Conservation (phyloP, 176 grass and related monocot genomes). For the Pontederia paniculata region DNA sequence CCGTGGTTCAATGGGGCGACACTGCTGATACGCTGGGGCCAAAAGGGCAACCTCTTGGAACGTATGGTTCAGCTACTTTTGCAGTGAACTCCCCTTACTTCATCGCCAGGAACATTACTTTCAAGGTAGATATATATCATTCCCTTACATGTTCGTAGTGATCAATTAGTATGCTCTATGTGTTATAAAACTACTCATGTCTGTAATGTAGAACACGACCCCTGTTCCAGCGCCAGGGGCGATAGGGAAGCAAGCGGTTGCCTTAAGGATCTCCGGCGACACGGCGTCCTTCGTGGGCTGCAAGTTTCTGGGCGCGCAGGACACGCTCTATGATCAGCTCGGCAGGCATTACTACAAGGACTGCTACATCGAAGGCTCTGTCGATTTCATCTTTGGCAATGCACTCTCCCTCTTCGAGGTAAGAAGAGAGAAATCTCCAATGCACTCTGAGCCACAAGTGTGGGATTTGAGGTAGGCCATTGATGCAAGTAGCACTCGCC, state of each 20-base stretch:
- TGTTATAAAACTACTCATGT: too few species aligned
- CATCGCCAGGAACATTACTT: slow-evolving; percentile 87
- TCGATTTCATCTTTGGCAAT: slow-evolving; percentile 99
- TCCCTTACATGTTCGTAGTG: too few species aligned
- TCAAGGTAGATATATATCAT: slow-evolving; percentile 38
- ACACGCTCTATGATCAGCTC: slow-evolving; percentile 86
- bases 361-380: slow-evolving; percentile 94
- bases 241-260: slow-evolving; percentile 80
- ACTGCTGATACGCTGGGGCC: slow-evolving; percentile 47
- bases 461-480: too few species aligned
- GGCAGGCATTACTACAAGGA: slow-evolving; percentile 91
- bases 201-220: slow-evolving; percentile 47
- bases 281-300: slow-evolving; percentile 78
- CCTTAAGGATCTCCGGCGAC: slow-evolving; percentile 68
- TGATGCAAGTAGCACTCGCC: too few species aligned
- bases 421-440: background rate
- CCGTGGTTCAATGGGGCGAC: slow-evolving; percentile 79
- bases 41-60: slow-evolving; percentile 54
- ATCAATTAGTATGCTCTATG: too few species aligned
- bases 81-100: slow-evolving; percentile 88
- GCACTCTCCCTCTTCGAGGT: slow-evolving; percentile 97
- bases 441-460: too few species aligned
- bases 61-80: slow-evolving; percentile 78
- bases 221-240: slow-evolving; percentile 62
- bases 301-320: slow-evolving; percentile 73